phyloP scores from a whole-genome alignment of 2,329 filamentous ascomycete genomes.

The Ascochyta lentis region DNA sequence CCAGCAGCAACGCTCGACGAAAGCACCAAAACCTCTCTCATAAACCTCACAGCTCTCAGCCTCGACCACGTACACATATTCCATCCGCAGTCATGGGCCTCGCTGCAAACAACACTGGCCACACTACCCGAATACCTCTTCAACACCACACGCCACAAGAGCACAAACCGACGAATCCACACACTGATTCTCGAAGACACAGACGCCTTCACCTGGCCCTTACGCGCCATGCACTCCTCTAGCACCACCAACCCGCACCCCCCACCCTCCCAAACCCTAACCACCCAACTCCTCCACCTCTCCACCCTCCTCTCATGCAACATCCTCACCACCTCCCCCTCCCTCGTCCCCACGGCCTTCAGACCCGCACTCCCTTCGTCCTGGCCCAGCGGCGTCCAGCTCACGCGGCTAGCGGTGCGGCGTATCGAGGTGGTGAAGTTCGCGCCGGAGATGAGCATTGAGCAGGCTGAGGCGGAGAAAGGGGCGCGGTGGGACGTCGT shows the following conservation, averaged over 20 bases:
- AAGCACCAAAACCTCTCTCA: not conserved
- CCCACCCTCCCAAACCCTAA: conserved; percentile 25
- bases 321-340: conserved; percentile 23
- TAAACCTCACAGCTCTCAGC: conserved; percentile 44
- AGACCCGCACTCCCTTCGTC: conserved; percentile 34
- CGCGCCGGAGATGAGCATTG: conserved; percentile 45
- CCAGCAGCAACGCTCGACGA: not conserved
- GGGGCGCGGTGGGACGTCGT: conserved; percentile 47
- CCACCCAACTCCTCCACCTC: conserved; percentile 18
- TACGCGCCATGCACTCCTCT: conserved; percentile 9
- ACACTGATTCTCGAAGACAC: conserved; percentile 63
- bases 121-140: conserved; percentile 60
- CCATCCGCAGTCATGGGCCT: conserved; percentile 59
- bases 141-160: conserved; percentile 56
- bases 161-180: conserved; percentile 55
- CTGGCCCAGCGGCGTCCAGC: conserved; percentile 32
- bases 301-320: conserved; percentile 20
- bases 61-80: conserved; percentile 66
- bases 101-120: conserved; percentile 58
- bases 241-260: conserved; percentile 14
- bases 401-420: conserved; percentile 45
- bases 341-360: conserved; percentile 16
- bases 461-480: conserved; percentile 48
- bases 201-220: conserved; percentile 54
- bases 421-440: conserved; percentile 47